A percentile compares a stretch with the other conserved stretches of the same genome.
Conservation (phyloP, 345 rosid genomes). For the Viola odorata region DNA sequence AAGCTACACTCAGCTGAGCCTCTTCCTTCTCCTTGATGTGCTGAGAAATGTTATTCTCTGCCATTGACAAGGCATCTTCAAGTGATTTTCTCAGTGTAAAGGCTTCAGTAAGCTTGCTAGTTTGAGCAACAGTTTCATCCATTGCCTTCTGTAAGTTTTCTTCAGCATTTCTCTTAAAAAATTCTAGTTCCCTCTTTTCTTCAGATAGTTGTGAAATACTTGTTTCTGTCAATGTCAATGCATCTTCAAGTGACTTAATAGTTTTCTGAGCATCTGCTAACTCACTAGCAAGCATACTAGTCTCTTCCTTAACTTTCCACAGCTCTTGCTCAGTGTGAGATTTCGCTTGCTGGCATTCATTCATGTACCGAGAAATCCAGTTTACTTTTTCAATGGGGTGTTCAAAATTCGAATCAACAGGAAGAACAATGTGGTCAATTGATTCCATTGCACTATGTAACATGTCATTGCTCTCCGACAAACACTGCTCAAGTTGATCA, state of each 20-base stretch:
- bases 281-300: slow-evolving; percentile 31
- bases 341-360: slow-evolving; percentile 52
- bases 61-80: slow-evolving; percentile 57
- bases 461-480: slow-evolving; percentile 48
- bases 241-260: slow-evolving; percentile 46
- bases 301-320: slow-evolving; percentile 44
- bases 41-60: slow-evolving; percentile 47
- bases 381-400: slow-evolving; percentile 60
- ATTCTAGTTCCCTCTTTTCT: slow-evolving; percentile 49
- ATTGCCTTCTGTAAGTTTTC: slow-evolving; percentile 51
- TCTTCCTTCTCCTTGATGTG: slow-evolving; percentile 67
- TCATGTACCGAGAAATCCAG: slow-evolving; percentile 50
- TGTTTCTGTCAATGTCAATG: slow-evolving; percentile 46
- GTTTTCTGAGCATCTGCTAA: slow-evolving; percentile 44
- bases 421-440: slow-evolving; percentile 44
- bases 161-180: slow-evolving; percentile 43
- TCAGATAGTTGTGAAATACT: slow-evolving; percentile 40
- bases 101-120: slow-evolving; percentile 47
- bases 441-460: slow-evolving; percentile 47
- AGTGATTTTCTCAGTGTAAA: slow-evolving; percentile 43
- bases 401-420: slow-evolving; percentile 38
- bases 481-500: slow-evolving; percentile 54
- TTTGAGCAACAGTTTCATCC: slow-evolving; percentile 44
- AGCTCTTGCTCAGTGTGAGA: slow-evolving; percentile 44
- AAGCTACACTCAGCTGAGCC: slow-evolving; percentile 44